Evolutionary conservation across 1,284 basidiomycete genomes (phyloP), one percentile per base, ranked within the genome.

Genomic region (Volvariella volvacea): DNA sequence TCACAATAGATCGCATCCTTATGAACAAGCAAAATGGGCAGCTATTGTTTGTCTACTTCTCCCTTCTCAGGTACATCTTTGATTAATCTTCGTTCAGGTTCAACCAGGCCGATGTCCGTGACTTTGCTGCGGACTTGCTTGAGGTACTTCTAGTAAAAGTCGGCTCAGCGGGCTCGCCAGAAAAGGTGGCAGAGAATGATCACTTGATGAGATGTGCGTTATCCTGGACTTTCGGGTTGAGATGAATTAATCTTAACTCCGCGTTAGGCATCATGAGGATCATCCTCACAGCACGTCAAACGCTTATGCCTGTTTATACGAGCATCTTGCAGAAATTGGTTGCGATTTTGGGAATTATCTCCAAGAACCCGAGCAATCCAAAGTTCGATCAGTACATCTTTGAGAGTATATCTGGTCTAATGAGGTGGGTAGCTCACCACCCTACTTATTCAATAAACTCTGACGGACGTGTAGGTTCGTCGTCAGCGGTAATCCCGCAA

Each of bases 341-440:
- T 42, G 67, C 65, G 33, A 95, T 98, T 54, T 72, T 98, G 4
- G 82, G 83, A 14, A 77, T 88, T 48, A 94, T 96, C 54, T 88
- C 87, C 51, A 91, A 89, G 68, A 99, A 99, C 60, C 95, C 96
- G 10, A 92, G 88, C 63, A 99, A 99, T 64, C 95, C 96, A 0
- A 84, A 88, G 52, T 99, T 99, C 66, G 94, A 94, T 62, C 96
- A 99, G 60, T 97, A 92, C 60, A 88, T 92, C 51, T 99, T 99
- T 58, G 95, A 99, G 70, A 88, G 86, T 59, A 83, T 99, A 32
- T 88, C 94, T 12, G 93, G 88, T 0, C 69, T 99, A 52, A 86
- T 97, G 66, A 78, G 90, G 86, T 88, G 47, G 33, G 17, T 20
- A 16, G 8, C 4, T 16, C 34, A 36, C 8, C 12, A 15, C 39